Percentiles rank a stretch among this genome's conserved stretches.
Conservation (phyloP, 306 rosid genomes). For the Delonix regia region DNA sequence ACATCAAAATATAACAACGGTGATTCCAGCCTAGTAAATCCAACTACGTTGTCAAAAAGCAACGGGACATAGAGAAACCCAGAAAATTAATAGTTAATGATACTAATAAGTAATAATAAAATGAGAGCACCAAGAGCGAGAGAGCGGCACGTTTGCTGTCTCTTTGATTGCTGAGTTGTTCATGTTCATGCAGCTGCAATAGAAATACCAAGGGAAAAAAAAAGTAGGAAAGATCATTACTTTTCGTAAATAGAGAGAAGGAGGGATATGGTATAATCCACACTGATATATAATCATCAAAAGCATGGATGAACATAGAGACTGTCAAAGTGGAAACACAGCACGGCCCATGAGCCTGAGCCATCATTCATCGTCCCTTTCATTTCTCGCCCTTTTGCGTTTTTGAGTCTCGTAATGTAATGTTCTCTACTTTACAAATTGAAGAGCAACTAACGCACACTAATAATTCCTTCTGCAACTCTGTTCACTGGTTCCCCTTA, state of each 20-base stretch:
- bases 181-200: not conserved
- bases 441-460: constrained; percentile 35
- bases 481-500: constrained; percentile 72
- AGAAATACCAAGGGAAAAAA: not conserved
- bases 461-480: constrained; percentile 49
- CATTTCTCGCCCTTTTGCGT: constrained; percentile 27
- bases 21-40: constrained; percentile 52
- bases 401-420: constrained; percentile 47
- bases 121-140: not conserved
- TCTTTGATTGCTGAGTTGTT: constrained; percentile 50
- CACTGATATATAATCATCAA: constrained; percentile 40
- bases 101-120: not conserved
- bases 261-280: not conserved
- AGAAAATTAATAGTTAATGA: not conserved
- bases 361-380: constrained; percentile 21
- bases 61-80: constrained; percentile 46
- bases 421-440: constrained; percentile 48
- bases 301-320: constrained; percentile 38
- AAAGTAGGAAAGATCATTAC: not conserved
- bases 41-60: constrained; percentile 54
- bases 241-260: not conserved
- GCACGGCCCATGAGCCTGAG: not conserved
- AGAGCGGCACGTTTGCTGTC: constrained; percentile 44
- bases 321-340: constrained; percentile 52
- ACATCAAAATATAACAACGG: constrained; percentile 1